These are phyloP conservation scores for Mrakia gelida DNA, from an alignment of 768 basidiomycete species.

Conservation along the genomic window DNA sequence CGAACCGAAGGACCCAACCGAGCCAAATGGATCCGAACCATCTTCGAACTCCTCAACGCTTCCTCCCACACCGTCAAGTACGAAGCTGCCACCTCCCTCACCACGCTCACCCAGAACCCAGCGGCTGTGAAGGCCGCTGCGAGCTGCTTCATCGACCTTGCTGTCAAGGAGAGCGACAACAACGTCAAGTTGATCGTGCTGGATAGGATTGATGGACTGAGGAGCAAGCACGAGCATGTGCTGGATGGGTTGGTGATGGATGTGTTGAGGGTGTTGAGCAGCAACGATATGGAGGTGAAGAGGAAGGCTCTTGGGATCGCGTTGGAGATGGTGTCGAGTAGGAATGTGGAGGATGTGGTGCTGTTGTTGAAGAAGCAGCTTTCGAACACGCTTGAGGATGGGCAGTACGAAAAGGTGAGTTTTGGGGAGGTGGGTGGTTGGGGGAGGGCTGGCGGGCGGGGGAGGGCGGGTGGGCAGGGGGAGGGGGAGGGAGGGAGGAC, in stretches of 20 bases:
- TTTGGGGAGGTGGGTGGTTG: no score
- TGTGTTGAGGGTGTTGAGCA: conserved; percentile 75
- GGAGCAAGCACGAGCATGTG: conserved; percentile 74
- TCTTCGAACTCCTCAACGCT: conserved; percentile 85
- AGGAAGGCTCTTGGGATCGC: conserved; percentile 86
- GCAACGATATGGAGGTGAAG: conserved; percentile 93
- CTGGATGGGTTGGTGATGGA: conserved; percentile 93
- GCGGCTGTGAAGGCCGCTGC: conserved; percentile 96
- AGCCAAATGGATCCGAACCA: conserved; percentile 89
- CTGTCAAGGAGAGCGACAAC: conserved; percentile 94
- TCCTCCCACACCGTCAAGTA: conserved; percentile 86
- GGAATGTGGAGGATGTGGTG: conserved; percentile 96
- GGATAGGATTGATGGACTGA: conserved; percentile 76
- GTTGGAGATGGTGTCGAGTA: conserved; percentile 82
- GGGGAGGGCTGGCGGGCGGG: no score
- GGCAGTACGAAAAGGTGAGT: conserved; percentile 82
- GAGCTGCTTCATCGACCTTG: conserved; percentile 76
- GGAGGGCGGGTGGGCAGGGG: background rate
- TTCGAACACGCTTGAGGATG: conserved; percentile 76
- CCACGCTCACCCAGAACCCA: conserved; percentile 88
- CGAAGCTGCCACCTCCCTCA: conserved; percentile 92
- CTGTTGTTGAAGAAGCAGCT: conserved; percentile 96
- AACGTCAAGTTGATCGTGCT: conserved; percentile 98
- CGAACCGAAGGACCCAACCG: conserved; percentile 43
- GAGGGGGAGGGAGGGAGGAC: background rate